phyloP scores from a whole-genome alignment of 257 asterid genomes.

The Ilex aquifolium region DNA sequence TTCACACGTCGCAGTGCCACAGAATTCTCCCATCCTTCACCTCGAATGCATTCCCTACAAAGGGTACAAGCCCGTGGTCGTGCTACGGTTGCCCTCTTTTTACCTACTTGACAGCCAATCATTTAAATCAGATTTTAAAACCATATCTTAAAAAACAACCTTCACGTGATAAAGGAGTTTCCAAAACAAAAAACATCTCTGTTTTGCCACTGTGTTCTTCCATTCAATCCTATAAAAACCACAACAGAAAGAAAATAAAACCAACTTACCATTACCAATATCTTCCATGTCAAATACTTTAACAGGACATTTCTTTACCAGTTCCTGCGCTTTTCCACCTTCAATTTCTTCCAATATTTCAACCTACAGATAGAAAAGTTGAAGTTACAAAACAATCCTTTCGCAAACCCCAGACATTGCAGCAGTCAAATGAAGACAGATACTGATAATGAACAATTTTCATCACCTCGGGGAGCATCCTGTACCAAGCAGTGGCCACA shows the following conservation, averaged over 20 bases:
- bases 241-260: not conserved
- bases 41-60: constrained; percentile 88
- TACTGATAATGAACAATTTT: not conserved
- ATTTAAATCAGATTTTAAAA: not conserved
- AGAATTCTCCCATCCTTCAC: constrained; percentile 68
- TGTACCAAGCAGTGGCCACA: constrained; percentile 97
- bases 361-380: constrained; percentile 32
- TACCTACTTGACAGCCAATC: constrained; percentile 30
- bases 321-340: constrained; percentile 72
- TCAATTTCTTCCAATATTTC: constrained; percentile 66
- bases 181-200: not conserved
- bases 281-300: constrained; percentile 93
- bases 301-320: constrained; percentile 76
- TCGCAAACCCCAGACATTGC: not conserved
- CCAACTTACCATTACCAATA: constrained; percentile 54
- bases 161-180: too few species aligned
- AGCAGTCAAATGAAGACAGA: not conserved
- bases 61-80: constrained; percentile 83
- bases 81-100: constrained; percentile 68
- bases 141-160: too few species aligned
- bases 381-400: not conserved
- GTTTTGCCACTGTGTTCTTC: constrained; percentile 7
- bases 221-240: not conserved
- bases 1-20: constrained; percentile 74
- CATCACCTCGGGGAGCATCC: constrained; percentile 96